Conservation (phyloP, 257 asterid species). For the Scutellaria barbata region DNA sequence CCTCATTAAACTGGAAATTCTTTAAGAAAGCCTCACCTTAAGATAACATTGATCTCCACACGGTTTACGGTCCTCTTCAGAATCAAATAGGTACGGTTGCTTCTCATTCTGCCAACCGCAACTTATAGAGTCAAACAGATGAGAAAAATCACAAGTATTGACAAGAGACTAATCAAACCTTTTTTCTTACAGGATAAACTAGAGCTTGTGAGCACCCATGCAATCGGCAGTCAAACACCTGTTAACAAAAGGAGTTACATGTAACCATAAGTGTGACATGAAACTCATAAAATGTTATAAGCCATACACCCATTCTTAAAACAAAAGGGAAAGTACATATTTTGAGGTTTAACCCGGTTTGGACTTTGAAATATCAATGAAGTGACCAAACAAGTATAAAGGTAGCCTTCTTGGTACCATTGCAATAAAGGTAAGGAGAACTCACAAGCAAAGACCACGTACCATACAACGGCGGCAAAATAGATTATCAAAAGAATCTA, state of each 20-base stretch:
- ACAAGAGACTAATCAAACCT: constrained; percentile 22
- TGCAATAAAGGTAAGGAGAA: constrained; percentile 1
- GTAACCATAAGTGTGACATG: constrained; percentile 10
- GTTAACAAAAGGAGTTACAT: constrained; percentile 33
- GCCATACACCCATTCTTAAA: neutral
- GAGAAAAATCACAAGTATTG: constrained; percentile 28
- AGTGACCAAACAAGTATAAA: constrained; percentile 7
- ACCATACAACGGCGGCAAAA: constrained; percentile 99
- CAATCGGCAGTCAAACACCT: constrained; percentile 93
- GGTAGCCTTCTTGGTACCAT: neutral
- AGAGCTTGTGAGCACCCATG: constrained; percentile 88
- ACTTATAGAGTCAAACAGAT: constrained; percentile 33
- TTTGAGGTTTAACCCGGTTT: constrained; percentile 6
- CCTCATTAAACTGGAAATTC: constrained; percentile 21
- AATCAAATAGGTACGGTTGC: constrained; percentile 58
- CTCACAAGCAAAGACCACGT: constrained; percentile 41
- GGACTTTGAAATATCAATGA: constrained; percentile 2
- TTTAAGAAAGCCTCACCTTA: constrained; percentile 56
- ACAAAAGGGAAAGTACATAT: neutral
- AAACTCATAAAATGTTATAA: constrained; percentile 19
- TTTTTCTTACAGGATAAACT: constrained; percentile 65
- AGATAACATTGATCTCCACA: constrained; percentile 87
- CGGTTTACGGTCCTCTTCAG: constrained; percentile 74
- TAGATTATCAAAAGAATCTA: constrained; percentile 88
- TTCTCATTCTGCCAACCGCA: constrained; percentile 69